Evolutionary conservation across 805 yeast genomes (phyloP).

Genomic region (Kodamaea neixiangensis): DNA sequence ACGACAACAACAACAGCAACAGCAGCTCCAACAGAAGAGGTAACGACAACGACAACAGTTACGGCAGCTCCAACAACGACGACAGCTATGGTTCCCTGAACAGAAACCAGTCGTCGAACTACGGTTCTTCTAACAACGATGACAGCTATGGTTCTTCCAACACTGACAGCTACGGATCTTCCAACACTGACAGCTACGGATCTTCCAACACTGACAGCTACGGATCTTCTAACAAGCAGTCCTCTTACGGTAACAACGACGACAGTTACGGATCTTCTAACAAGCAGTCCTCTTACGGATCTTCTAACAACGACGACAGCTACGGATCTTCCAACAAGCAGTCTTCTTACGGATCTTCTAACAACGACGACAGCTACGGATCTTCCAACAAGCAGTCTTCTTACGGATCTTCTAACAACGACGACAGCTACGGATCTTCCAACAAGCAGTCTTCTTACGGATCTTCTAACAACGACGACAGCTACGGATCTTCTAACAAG

Average conservation of each 20-base stretch:
- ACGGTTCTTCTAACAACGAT: constrained; percentile 16
- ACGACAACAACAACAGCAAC: constrained; percentile 21
- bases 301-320: constrained; percentile 11
- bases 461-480: constrained; percentile 17
- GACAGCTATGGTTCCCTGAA: constrained; percentile 17
- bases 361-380: constrained; percentile 19
- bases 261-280: constrained; percentile 24
- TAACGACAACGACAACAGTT: constrained; percentile 17
- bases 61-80: constrained; percentile 17
- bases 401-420: constrained; percentile 26
- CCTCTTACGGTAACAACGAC: constrained; percentile 23
- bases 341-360: constrained; percentile 28
- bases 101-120: constrained; percentile 8
- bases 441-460: constrained; percentile 21
- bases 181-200: constrained; percentile 17
- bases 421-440: constrained; percentile 21
- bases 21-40: constrained; percentile 13
- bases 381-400: constrained; percentile 20
- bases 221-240: constrained; percentile 16
- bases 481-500: constrained; percentile 18
- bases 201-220: constrained; percentile 17
- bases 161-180: constrained; percentile 20
- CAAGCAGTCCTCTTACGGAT: constrained; percentile 21
- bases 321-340: constrained; percentile 17
- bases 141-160: constrained; percentile 17